A percentile compares a stretch with the other conserved stretches of the same genome.
Evolutionary conservation across 2,329 filamentous ascomycete species (phyloP).

Genomic region (Penicillium sp.): DNA sequence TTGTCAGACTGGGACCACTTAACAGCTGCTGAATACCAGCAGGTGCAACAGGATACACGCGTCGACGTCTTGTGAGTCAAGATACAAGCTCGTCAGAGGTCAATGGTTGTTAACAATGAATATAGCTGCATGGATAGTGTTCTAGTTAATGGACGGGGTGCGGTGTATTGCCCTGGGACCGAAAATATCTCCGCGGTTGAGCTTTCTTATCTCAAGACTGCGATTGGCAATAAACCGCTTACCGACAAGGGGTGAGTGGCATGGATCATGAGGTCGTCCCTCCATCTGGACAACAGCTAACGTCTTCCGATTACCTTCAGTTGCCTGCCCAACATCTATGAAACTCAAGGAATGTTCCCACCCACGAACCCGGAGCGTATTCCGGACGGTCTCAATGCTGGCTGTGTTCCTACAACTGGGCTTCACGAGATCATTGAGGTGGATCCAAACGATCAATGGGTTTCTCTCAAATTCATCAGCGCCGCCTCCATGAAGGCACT

Average conservation of each 20-base stretch:
- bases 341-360: conserved; percentile 28
- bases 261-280: background rate
- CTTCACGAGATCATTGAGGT: conserved; percentile 32
- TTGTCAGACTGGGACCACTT: conserved; percentile 61
- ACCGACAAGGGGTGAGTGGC: conserved; percentile 36
- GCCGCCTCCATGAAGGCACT: conserved; percentile 32
- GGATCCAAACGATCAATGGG: conserved; percentile 35
- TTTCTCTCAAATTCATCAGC: conserved; percentile 40
- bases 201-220: conserved; percentile 22
- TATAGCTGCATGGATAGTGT: conserved; percentile 62
- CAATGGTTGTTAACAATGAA: conserved; percentile 17
- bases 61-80: conserved; percentile 17
- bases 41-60: conserved; percentile 28
- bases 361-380: conserved; percentile 23
- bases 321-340: conserved; percentile 27
- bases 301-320: conserved; percentile 1
- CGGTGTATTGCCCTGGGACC: conserved; percentile 54
- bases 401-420: conserved; percentile 26
- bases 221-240: conserved; percentile 26
- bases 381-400: conserved; percentile 26
- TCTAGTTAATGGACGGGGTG: conserved; percentile 62
- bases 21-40: conserved; percentile 51
- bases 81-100: background rate
- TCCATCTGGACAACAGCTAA: background rate
- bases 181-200: conserved; percentile 44